Evolutionary conservation across 371 early-diverging fungal genomes (phyloP).

Genomic region (Haplosporangium sp.): DNA sequence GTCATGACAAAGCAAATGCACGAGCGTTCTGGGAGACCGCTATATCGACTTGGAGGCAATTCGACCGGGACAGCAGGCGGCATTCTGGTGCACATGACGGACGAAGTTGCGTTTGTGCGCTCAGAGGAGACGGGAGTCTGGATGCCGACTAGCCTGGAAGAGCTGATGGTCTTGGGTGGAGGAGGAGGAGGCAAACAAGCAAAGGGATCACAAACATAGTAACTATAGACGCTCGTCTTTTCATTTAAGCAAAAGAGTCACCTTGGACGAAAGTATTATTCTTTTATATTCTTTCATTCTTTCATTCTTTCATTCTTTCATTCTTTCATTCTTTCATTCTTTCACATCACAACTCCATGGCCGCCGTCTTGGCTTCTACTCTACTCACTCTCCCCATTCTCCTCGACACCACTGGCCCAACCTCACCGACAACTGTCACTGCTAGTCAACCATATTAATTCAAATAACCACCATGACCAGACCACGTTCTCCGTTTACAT

Average conservation of each 20-base stretch:
- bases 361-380: neutral
- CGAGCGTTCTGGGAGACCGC: conserved; percentile 58
- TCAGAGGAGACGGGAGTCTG: conserved; percentile 41
- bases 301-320: conserved; percentile 1
- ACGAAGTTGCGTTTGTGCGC: conserved; percentile 48
- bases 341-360: neutral
- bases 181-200: conserved; percentile 6
- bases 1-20: conserved; percentile 55
- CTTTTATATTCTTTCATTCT: neutral
- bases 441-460: too few species aligned
- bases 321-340: conserved; percentile 1
- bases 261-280: too few species aligned
- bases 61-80: conserved; percentile 51
- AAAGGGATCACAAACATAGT: too few species aligned
- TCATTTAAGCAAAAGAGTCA: too few species aligned
- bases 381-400: too few species aligned
- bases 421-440: too few species aligned
- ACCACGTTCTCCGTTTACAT: neutral
- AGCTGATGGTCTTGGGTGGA: conserved; percentile 46
- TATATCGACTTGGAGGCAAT: conserved; percentile 60
- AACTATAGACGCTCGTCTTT: too few species aligned
- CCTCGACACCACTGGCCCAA: neutral
- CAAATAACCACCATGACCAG: neutral
- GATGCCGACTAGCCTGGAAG: conserved; percentile 45
- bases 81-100: conserved; percentile 51